phyloP scores from a whole-genome alignment of 148 eudicot genomes.

The Chenopodium album region DNA sequence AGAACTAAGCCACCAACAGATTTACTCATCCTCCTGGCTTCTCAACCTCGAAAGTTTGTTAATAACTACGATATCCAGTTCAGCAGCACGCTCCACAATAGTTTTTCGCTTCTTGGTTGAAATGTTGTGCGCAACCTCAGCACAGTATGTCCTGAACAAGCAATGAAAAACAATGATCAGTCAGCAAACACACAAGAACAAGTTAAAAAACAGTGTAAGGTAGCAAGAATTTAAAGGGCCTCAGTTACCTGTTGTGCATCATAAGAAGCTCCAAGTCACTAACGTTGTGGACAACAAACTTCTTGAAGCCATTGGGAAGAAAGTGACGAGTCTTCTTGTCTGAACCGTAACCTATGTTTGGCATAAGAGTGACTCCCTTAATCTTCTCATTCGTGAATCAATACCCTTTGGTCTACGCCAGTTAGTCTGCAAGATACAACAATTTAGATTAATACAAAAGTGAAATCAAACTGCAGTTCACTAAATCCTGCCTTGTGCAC shows the following conservation, averaged over 20 bases:
- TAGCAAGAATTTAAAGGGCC: not conserved
- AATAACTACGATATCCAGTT: conserved; percentile 40
- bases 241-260: conserved; percentile 52
- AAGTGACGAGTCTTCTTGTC: conserved; percentile 57
- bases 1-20: not conserved
- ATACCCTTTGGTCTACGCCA: conserved; percentile 62
- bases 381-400: conserved; percentile 49
- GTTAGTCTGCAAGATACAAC: conserved; percentile 27
- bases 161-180: not conserved
- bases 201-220: not conserved
- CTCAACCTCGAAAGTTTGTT: conserved; percentile 56
- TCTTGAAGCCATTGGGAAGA: conserved; percentile 58
- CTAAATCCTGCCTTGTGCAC: too few species aligned
- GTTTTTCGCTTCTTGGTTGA: conserved; percentile 40
- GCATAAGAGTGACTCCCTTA: conserved; percentile 48
- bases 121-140: conserved; percentile 37
- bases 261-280: conserved; percentile 46
- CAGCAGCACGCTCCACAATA: conserved; percentile 44
- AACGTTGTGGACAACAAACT: conserved; percentile 48
- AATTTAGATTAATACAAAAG: not conserved
- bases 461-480: not conserved
- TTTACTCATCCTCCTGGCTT: conserved; percentile 51
- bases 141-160: conserved; percentile 36
- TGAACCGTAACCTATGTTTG: conserved; percentile 52
- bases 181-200: not conserved